Evolutionary conservation across 169 alveolate genomes (phyloP).

Genomic region (Cyclospora cayetanensis): DNA sequence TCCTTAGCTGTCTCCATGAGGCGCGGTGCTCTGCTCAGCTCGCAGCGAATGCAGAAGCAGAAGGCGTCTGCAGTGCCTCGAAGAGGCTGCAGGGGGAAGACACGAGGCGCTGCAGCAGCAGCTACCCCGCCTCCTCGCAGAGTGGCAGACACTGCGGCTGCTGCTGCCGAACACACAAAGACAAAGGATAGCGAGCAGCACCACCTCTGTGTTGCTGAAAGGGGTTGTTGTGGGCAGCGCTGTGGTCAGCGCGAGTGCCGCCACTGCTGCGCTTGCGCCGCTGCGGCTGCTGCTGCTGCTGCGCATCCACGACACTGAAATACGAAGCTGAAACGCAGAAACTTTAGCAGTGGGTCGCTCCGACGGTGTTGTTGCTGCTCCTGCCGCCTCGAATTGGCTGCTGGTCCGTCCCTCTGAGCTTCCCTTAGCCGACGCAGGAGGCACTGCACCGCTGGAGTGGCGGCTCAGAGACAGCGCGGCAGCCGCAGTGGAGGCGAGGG

Average conservation of each 20-base stretch:
- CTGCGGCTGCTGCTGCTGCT: conserved; percentile 40
- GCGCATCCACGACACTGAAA: too few relatives aligned
- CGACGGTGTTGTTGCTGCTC: conserved; percentile 17
- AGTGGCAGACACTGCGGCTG: conserved; percentile 11
- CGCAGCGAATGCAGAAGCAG: too few relatives aligned
- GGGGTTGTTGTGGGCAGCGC: conserved; percentile 2
- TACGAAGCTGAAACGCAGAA: too few relatives aligned
- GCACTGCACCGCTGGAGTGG: too few relatives aligned
- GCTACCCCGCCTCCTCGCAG: too few relatives aligned
- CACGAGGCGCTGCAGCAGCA: not conserved
- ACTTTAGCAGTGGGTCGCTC: too few relatives aligned
- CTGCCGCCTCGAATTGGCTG: not conserved
- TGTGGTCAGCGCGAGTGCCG: not conserved
- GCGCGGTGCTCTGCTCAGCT: too few relatives aligned
- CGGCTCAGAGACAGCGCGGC: too few relatives aligned
- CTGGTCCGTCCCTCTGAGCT: not conserved
- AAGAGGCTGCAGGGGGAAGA: too few relatives aligned
- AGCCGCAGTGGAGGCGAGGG: too few relatives aligned
- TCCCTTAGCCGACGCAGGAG: not conserved
- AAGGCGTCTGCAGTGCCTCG: too few relatives aligned
- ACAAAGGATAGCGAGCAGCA: not conserved
- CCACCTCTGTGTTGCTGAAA: not conserved
- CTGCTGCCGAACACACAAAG: not conserved
- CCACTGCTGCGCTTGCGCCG: conserved; percentile 3
- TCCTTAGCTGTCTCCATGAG: too few relatives aligned